Conservation (phyloP, 2,329 filamentous ascomycete genomes). For the Plectosphaerella sp. region DNA sequence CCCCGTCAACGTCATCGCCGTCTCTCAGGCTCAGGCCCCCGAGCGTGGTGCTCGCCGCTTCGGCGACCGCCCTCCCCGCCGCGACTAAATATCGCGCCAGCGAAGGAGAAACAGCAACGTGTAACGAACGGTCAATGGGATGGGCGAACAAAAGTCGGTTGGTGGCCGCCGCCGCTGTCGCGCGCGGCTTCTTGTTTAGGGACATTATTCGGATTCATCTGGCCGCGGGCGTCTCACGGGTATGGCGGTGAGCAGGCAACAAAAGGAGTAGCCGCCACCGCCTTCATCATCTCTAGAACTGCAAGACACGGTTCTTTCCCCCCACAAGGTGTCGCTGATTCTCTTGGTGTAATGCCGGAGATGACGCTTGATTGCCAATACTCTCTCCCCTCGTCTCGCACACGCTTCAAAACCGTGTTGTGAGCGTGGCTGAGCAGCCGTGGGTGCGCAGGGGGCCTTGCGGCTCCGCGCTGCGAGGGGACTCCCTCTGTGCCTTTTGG, state of each 20-base stretch:
- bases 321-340: conserved; percentile 88
- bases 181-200: conserved; percentile 17
- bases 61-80: conserved; percentile 55
- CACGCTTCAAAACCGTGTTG: too few species aligned
- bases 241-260: conserved; percentile 44
- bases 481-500: not conserved
- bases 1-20: conserved; percentile 90
- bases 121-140: not conserved
- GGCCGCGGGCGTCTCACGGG: conserved; percentile 51
- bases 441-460: too few species aligned
- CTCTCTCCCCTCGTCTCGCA: conserved; percentile 17
- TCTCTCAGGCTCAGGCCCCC: conserved; percentile 80
- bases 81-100: conserved; percentile 31
- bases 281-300: conserved; percentile 46
- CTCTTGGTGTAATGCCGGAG: conserved; percentile 49
- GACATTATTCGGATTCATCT: conserved; percentile 32
- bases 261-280: too few species aligned
- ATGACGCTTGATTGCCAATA: conserved; percentile 93
- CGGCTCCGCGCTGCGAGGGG: not conserved
- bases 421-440: too few species aligned
- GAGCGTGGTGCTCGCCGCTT: conserved; percentile 78
- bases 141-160: conserved; percentile 7
- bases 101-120: conserved; percentile 1
- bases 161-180: conserved; percentile 15
- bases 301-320: conserved; percentile 51